Base-by-base conservation (phyloP, 2,329 filamentous ascomycete genomes). In the Cladosporium cucumerinum region DNA sequence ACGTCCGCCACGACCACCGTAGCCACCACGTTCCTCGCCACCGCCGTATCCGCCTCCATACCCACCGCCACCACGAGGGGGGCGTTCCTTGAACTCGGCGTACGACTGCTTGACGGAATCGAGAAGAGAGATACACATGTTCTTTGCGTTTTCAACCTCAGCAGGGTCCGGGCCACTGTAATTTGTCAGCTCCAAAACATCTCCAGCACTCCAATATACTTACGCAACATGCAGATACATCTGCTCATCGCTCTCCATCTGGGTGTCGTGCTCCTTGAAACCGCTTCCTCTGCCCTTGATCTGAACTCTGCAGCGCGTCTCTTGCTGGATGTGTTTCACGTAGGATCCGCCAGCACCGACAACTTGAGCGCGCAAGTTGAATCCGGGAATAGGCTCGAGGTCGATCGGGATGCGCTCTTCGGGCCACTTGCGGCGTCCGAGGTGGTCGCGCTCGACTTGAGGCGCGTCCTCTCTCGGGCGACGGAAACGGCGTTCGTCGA, bases 191-290 rank as follows among this genome's bases (percentile, higher is more conserved):
- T 54, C 18, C 57, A 8, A 26, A 12, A 16, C 25, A 5, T 23
- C 26, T 28, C 10, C 21, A 25, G 16, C 51, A 60, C 51, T 48
- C 28, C 6, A 12, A 21, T 34, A 67, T 30, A 84, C 90, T 77
- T 84, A 96, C 90, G 95, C 91, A 69, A 98, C 93, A 77, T 98
- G 93, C 54, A 99, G 84, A 75, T 93, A 98, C 93, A 99, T 98
- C 2, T 92, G 87, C 76, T 98, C 94, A 57, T 99, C 94, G 69
- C 92, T 96, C 79, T 99, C 95, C 49, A 83, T 86, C 69, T 91
- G 91, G n/a, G 93, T 96, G 34, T 89, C 87, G 55, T 89, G 87
- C 77, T 99, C 95, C 74, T 96, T 88, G 76, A 96, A 99, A 16
- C 95, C 95, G 61, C 93, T 98, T 46, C 93, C 93, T 68, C 91